These are phyloP conservation scores for Sporisorium exsertum DNA, from an alignment of 1,284 basidiomycete species.

Conservation along the genomic window DNA sequence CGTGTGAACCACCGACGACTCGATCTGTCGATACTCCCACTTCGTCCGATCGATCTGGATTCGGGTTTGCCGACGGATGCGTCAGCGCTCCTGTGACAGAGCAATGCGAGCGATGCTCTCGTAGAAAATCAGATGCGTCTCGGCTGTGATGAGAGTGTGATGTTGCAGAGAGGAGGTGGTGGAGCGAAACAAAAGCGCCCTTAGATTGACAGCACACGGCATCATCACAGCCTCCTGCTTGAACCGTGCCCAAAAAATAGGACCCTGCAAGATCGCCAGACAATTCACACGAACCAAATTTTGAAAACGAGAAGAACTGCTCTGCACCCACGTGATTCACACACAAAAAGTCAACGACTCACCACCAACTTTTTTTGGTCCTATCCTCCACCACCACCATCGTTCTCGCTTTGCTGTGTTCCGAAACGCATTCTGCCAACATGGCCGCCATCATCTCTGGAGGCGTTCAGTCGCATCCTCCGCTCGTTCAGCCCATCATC, in stretches of 20 bases:
- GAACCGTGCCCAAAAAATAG: conserved; percentile 15
- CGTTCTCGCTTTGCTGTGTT: neutral
- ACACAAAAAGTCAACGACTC: conserved; percentile 2
- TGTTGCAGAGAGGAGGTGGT: too few species aligned
- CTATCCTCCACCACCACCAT: neutral
- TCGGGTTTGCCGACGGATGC: neutral
- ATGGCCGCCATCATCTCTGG: conserved; percentile 25
- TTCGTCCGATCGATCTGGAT: neutral
- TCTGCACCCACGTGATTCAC: conserved; percentile 18
- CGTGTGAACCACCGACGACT: conserved; percentile 3
- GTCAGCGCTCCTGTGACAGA: neutral
- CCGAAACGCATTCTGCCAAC: neutral
- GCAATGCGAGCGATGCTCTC: neutral
- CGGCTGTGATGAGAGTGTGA: neutral
- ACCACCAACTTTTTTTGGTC: neutral
- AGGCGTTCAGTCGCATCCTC: conserved; percentile 32
- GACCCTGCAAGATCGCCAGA: conserved; percentile 26
- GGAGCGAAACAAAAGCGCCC: neutral
- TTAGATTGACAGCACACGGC: neutral
- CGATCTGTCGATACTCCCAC: neutral
- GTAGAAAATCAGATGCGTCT: neutral
- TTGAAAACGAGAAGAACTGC: neutral
- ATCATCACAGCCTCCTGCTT: conserved; percentile 1
- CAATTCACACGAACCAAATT: neutral
- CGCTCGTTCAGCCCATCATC: conserved; percentile 64